Evolutionary conservation across 768 basidiomycete genomes (phyloP).

Genomic region (Trametes gibbosa): DNA sequence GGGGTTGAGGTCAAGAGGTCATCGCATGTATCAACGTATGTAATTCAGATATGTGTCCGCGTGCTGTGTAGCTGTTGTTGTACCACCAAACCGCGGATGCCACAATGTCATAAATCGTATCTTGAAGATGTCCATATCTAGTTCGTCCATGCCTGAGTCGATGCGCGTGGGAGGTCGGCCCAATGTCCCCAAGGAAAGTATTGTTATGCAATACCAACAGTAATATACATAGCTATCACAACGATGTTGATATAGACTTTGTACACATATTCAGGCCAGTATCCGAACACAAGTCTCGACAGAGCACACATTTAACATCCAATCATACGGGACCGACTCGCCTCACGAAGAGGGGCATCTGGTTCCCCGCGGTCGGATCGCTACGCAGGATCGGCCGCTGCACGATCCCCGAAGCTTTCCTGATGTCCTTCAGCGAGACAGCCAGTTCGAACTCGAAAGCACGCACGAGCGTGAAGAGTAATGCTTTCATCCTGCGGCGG

Average conservation of each 20-base stretch:
- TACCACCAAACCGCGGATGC: neutral
- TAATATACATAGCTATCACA: too few species aligned
- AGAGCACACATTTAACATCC: too few species aligned
- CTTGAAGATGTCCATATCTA: neutral
- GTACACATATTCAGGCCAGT: too few species aligned
- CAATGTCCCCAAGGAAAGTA: too few species aligned
- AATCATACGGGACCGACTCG: constrained; percentile 8
- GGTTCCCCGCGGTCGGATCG: constrained; percentile 14
- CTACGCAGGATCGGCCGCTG: constrained; percentile 25
- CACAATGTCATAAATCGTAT: neutral
- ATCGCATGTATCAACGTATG: too few species aligned
- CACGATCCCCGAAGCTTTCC: constrained; percentile 18
- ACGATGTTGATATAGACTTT: too few species aligned
- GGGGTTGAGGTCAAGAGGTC: too few species aligned
- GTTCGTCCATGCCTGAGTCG: neutral
- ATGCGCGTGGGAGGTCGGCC: too few species aligned
- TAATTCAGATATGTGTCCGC: neutral
- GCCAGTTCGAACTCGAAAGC: constrained; percentile 33
- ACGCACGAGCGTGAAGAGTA: constrained; percentile 33
- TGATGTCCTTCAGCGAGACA: constrained; percentile 25
- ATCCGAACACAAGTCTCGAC: too few species aligned
- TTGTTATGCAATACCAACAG: too few species aligned
- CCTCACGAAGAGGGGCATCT: constrained; percentile 27
- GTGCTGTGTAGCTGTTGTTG: neutral
- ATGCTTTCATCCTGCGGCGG: constrained; percentile 31